Evolutionary conservation across 805 yeast genomes (phyloP).

Genomic region (Ogataea parapolymorpha): DNA sequence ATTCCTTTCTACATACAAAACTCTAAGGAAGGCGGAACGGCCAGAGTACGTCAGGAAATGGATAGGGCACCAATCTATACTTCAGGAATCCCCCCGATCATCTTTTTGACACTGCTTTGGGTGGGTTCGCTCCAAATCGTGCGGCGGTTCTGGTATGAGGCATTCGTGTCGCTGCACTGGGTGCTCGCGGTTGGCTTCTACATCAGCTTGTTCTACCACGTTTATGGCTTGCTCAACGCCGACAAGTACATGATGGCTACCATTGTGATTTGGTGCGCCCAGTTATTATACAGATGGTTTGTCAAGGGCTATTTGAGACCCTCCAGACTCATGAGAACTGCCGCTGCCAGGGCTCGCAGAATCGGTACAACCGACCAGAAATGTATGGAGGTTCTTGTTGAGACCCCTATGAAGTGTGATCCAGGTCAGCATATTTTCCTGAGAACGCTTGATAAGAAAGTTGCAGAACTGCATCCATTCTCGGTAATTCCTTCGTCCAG

Average conservation of each 20-base stretch:
- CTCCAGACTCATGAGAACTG: constrained; percentile 35
- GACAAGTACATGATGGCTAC: constrained; percentile 48
- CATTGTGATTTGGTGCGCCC: constrained; percentile 49
- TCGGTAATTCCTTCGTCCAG: constrained; percentile 40
- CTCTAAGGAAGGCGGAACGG: constrained; percentile 46
- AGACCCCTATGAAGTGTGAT: constrained; percentile 38
- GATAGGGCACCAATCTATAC: constrained; percentile 23
- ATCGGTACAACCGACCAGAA: constrained; percentile 33
- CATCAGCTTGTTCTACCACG: constrained; percentile 46
- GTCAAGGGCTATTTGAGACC: constrained; percentile 47
- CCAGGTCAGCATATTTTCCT: constrained; percentile 57
- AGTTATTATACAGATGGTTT: constrained; percentile 43
- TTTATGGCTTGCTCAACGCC: constrained; percentile 32
- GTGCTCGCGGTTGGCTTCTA: constrained; percentile 45
- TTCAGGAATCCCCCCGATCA: constrained; percentile 49
- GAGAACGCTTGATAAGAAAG: constrained; percentile 41
- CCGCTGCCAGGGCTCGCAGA: constrained; percentile 17
- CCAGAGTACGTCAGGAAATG: constrained; percentile 24
- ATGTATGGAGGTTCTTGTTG: constrained; percentile 36
- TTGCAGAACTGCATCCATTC: constrained; percentile 56
- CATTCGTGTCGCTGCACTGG: constrained; percentile 54
- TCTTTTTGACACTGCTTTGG: constrained; percentile 43
- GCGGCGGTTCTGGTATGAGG: constrained; percentile 42
- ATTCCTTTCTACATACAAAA: constrained; percentile 48
- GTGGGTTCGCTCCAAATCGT: constrained; percentile 39